A percentile compares a stretch with the other conserved stretches of the same genome.
Conservation (phyloP, 75 land plant genomes). For the Chamaecyparis obtusa region DNA sequence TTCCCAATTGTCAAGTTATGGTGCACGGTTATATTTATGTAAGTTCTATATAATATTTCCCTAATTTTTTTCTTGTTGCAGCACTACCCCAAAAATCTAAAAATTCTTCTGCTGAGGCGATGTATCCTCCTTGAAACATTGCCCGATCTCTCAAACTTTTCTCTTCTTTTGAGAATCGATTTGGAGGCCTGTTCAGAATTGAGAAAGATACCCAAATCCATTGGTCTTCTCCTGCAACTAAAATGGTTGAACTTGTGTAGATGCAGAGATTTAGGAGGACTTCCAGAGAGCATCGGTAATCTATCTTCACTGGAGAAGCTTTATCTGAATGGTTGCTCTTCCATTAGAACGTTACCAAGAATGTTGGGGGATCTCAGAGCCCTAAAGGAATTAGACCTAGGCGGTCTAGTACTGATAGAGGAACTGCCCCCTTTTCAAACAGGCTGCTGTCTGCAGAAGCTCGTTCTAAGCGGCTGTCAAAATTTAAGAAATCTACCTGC, state of each 20-base stretch:
- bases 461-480: background rate
- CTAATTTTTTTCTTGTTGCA: background rate
- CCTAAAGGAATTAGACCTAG: background rate
- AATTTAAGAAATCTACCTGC: background rate
- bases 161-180: background rate
- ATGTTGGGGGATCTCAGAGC: background rate
- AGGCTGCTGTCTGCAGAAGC: background rate
- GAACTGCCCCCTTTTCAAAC: background rate
- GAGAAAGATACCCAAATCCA: background rate
- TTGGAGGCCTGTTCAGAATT: background rate
- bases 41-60: no score
- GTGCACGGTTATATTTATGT: no score
- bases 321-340: background rate
- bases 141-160: background rate
- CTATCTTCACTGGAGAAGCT: background rate
- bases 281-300: background rate
- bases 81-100: background rate
- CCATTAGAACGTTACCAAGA: background rate
- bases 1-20: background rate
- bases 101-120: background rate
- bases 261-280: background rate
- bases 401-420: background rate
- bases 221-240: background rate
- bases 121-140: background rate
- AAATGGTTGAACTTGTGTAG: background rate